Base-by-base conservation (phyloP, 345 rosid genomes). In the Dipteronia sinensis region DNA sequence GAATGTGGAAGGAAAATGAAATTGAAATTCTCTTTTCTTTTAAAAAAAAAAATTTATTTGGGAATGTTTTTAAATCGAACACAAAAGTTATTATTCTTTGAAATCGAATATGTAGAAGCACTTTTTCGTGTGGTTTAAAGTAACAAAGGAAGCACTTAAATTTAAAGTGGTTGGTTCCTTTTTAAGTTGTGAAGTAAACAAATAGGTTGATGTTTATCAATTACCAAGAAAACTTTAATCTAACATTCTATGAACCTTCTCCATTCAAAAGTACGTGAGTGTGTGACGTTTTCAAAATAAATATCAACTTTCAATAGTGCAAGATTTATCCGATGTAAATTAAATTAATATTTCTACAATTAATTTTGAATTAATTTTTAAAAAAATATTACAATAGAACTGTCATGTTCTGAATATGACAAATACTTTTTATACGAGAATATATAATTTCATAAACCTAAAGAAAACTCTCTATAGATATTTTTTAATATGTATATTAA, bases 221-320 rank as follows among this genome's bases (percentile, higher is more conserved):
- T 62, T 62, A 25, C 23, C 29, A 20, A 10, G 12, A 4, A 9
- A 44, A 15, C n/a, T 25, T 40, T 53, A 9, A 46, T 0, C 49
- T 40, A 61, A 13, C 40, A 15, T 73, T 61, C 42, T 42, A 20
- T 73, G 67, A 51, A 75, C 49, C n/a, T 49, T 75, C 29, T 31
- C 0, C 22, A 10, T 74, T 46, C 71, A 49, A 27, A 29, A 49
- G 42, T 34, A 34, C 38, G 38, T 34, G 38, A 34, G 6, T 34
- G 38, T 34, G 47, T 19, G 20, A 3, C 23, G 0, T 27, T 31
- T 63, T 38, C 10, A 16, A 61, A n/a, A 13, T 38, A 20, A 9
- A 61, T 22, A n/a, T 10, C 34, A 67, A 31, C 46, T 55, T 71
- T 31, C 7, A 53, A 51, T 20, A 16, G 10, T 19, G 1, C 17